A percentile compares a stretch with the other conserved stretches of the same genome.
These are phyloP conservation scores for Xerocomus amazonicus DNA, from an alignment of 1,284 basidiomycete genomes.

Conservation along the genomic window DNA sequence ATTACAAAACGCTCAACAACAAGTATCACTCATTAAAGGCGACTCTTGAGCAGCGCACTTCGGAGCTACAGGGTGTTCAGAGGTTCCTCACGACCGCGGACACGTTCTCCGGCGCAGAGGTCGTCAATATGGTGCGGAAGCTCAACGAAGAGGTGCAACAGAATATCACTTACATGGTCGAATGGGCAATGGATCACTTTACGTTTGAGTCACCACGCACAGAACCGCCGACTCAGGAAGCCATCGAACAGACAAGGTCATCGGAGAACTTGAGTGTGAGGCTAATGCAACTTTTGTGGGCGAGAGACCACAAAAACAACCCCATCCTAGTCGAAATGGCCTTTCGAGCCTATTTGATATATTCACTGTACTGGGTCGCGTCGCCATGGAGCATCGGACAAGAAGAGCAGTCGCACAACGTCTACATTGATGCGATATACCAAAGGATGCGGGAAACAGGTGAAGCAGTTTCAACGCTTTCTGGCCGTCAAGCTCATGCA, in stretches of 20 bases:
- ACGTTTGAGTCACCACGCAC: neutral
- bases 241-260: slow-evolving; percentile 9
- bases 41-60: slow-evolving; percentile 17
- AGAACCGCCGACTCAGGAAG: neutral
- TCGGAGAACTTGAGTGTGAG: slow-evolving; percentile 9
- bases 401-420: slow-evolving; percentile 13
- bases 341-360: slow-evolving; percentile 18
- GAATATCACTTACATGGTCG: slow-evolving; percentile 9
- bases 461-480: neutral
- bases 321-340: slow-evolving; percentile 18
- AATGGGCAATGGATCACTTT: slow-evolving; percentile 14
- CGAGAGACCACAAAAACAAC: slow-evolving; percentile 12
- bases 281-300: slow-evolving; percentile 11
- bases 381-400: slow-evolving; percentile 13
- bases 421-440: slow-evolving; percentile 18
- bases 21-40: slow-evolving; percentile 11
- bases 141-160: slow-evolving; percentile 22
- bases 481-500: neutral
- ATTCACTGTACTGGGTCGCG: slow-evolving; percentile 14
- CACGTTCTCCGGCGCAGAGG: slow-evolving; percentile 16
- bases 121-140: slow-evolving; percentile 15
- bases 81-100: slow-evolving; percentile 16
- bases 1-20: slow-evolving; percentile 7
- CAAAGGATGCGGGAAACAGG: slow-evolving; percentile 19
- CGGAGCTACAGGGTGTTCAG: slow-evolving; percentile 19